phyloP scores from a whole-genome alignment of 192 early-diverging fungal species.

The Gamsiella multidivaricata region DNA sequence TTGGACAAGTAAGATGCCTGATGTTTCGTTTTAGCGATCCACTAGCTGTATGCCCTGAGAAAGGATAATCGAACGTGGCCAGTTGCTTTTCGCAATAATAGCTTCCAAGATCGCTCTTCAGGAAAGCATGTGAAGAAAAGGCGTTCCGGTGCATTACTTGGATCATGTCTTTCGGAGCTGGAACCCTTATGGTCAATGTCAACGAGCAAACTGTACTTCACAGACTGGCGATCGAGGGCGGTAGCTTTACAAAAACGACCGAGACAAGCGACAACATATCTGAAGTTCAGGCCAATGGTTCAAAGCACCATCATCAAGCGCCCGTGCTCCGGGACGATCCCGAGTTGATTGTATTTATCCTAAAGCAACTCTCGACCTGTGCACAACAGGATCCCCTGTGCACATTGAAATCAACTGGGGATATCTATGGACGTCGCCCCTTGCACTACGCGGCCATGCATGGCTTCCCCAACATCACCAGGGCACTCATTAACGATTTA shows the following conservation, averaged over 20 bases:
- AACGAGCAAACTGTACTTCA: constrained; percentile 73
- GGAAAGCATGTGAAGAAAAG: constrained; percentile 50
- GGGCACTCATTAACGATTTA: constrained; percentile 58
- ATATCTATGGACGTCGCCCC: constrained; percentile 69
- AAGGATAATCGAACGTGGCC: background rate
- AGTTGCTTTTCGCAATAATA: background rate
- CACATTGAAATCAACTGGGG: constrained; percentile 50
- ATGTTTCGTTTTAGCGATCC: too few relatives aligned
- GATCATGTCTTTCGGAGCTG: constrained; percentile 48
- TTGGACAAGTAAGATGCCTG: constrained; percentile 27
- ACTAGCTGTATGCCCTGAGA: too few relatives aligned
- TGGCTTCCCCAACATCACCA: constrained; percentile 58
- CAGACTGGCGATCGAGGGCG: constrained; percentile 61
- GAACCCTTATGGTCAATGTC: constrained; percentile 54
- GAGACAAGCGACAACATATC: background rate
- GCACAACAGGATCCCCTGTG: constrained; percentile 18
- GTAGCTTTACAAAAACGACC: constrained; percentile 31
- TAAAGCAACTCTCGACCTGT: constrained; percentile 34
- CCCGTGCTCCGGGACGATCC: constrained; percentile 46
- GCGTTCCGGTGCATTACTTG: constrained; percentile 53
- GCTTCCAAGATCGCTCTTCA: constrained; percentile 49
- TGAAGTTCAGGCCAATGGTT: background rate
- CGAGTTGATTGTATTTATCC: constrained; percentile 49
- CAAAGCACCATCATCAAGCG: background rate
- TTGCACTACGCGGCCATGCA: constrained; percentile 72